A percentile compares a stretch with the other conserved stretches of the same genome.
These are phyloP conservation scores for Penicillium pulvis DNA, from an alignment of 495 filamentous ascomycete genomes.

Conservation along the genomic window DNA sequence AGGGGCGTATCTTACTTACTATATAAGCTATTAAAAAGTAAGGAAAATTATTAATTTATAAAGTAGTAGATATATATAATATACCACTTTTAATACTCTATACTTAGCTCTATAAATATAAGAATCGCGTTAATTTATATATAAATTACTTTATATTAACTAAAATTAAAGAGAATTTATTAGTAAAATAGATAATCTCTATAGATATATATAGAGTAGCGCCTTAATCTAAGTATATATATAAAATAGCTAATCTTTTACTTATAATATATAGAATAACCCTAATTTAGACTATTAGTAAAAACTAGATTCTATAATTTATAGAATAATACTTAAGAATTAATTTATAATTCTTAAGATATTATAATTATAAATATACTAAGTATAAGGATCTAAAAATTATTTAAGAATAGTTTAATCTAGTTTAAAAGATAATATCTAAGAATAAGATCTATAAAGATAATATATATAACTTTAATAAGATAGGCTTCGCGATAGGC, in stretches of 20 bases:
- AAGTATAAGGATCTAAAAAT: no score
- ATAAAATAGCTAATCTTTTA: no score
- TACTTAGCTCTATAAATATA: neutral
- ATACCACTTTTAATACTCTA: neutral
- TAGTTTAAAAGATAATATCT: no score
- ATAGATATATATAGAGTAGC: constrained; percentile 1
- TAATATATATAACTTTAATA: no score
- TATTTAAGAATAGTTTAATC: no score
- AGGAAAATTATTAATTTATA: neutral
- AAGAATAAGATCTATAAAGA: no score
- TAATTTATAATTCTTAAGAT: no score
- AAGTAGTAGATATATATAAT: constrained; percentile 3
- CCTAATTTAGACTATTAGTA: constrained; percentile 1
- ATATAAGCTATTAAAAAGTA: no score
- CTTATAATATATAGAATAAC: no score
- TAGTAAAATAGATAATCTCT: constrained; percentile 3
- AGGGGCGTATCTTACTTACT: no score
- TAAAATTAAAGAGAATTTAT: neutral
- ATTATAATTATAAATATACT: no score
- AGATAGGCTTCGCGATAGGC: no score
- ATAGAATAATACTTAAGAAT: neutral
- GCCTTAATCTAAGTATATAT: neutral
- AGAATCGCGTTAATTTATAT: neutral
- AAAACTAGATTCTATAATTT: neutral
- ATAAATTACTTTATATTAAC: neutral